These are phyloP conservation scores for Aspergillus sp. DNA, from an alignment of 2,329 filamentous ascomycete species.

Conservation along the genomic window DNA sequence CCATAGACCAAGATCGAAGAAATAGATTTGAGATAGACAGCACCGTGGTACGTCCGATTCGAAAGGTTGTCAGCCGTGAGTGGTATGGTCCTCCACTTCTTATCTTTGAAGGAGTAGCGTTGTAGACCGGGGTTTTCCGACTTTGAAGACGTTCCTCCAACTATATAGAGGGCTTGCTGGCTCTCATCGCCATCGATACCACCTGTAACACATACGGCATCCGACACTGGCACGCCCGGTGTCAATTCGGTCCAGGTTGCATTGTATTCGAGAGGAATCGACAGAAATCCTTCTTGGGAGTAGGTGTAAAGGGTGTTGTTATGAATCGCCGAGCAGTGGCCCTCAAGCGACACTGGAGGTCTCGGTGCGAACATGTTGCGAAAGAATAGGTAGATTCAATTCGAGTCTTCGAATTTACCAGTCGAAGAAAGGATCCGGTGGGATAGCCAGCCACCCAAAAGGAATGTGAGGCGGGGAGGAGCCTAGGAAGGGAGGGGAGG, in stretches of 20 bases:
- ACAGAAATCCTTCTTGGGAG: constrained; percentile 74
- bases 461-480: constrained; percentile 16
- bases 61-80: constrained; percentile 61
- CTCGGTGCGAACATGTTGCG: constrained; percentile 70
- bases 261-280: constrained; percentile 69
- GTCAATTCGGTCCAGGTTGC: constrained; percentile 72
- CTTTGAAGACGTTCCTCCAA: constrained; percentile 71
- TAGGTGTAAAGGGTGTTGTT: constrained; percentile 85
- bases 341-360: constrained; percentile 70
- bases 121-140: constrained; percentile 75
- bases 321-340: constrained; percentile 80
- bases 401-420: constrained; percentile 32
- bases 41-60: constrained; percentile 74
- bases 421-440: constrained; percentile 32
- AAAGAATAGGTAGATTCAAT: constrained; percentile 10
- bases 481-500: constrained; percentile 21
- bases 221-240: constrained; percentile 71
- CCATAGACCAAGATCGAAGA: constrained; percentile 80
- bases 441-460: constrained; percentile 32
- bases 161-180: constrained; percentile 72
- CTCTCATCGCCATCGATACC: constrained; percentile 61
- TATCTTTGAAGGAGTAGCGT: constrained; percentile 61
- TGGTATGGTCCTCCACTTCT: constrained; percentile 63
- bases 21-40: constrained; percentile 71
- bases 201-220: constrained; percentile 76